These are phyloP conservation scores for Litsea cubeba DNA, from an alignment of 164 flowering plant genomes.

Conservation along the genomic window DNA sequence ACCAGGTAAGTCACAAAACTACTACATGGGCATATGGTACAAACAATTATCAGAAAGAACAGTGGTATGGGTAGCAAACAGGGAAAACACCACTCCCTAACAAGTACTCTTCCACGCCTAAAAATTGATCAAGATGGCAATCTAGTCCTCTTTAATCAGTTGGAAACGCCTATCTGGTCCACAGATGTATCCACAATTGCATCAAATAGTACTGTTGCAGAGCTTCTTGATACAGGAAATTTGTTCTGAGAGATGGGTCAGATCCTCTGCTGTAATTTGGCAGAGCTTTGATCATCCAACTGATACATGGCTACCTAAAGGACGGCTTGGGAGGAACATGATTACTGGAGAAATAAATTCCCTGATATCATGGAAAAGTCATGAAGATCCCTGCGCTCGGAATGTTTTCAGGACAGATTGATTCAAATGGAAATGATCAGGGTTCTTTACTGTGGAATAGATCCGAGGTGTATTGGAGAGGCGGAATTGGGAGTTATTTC, in stretches of 20 bases:
- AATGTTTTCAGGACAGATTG: background rate
- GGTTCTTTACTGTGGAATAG: background rate
- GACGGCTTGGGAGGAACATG: background rate
- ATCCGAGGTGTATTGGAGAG: background rate
- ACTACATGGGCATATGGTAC: conserved; percentile 29
- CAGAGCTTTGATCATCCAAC: too few species aligned
- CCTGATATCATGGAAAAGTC: background rate
- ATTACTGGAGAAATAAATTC: background rate
- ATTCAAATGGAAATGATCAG: background rate
- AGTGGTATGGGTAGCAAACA: conserved; percentile 3
- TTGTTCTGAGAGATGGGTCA: background rate
- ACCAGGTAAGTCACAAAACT: conserved; percentile 21
- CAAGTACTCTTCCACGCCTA: conserved; percentile 4
- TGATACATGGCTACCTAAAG: too few species aligned
- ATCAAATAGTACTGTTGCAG: background rate
- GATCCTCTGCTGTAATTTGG: too few species aligned
- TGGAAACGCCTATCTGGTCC: conserved; percentile 1
- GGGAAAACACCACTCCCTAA: conserved; percentile 15
- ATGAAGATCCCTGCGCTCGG: background rate
- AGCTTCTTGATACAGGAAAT: conserved; percentile 2
- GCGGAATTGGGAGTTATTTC: background rate
- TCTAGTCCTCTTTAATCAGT: conserved; percentile 1
- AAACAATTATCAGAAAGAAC: conserved; percentile 6
- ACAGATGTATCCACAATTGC: background rate
- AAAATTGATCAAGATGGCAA: conserved; percentile 19